These are phyloP conservation scores for Cichorium intybus DNA, from an alignment of 140 eudicot genomes.

Conservation along the genomic window DNA sequence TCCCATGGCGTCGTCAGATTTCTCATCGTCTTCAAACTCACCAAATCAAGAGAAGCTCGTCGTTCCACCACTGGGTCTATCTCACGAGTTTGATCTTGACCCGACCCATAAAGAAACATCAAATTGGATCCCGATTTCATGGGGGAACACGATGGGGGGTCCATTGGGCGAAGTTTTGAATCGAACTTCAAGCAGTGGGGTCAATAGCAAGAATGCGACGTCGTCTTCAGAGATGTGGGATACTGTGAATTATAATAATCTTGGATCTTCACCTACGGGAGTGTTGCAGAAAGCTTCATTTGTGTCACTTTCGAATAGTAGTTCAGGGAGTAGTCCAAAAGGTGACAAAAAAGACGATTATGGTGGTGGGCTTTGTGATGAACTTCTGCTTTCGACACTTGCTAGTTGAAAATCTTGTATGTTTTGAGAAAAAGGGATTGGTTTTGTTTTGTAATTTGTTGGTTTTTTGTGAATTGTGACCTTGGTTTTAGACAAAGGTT, in stretches of 20 bases:
- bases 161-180: conserved; percentile 81
- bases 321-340: conserved; percentile 73
- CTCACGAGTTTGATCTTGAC: conserved; percentile 55
- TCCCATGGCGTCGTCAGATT: conserved; percentile 63
- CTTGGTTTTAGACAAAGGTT: conserved; percentile 28
- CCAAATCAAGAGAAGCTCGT: conserved; percentile 57
- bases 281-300: conserved; percentile 66
- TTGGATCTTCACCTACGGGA: conserved; percentile 82
- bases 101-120: conserved; percentile 38
- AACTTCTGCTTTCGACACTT: conserved; percentile 49
- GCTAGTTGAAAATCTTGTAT: conserved; percentile 37
- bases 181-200: conserved; percentile 32
- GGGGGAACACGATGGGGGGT: conserved; percentile 82
- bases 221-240: conserved; percentile 46
- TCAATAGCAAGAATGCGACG: conserved; percentile 28
- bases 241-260: conserved; percentile 34
- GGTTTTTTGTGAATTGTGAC: conserved; percentile 20
- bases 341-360: conserved; percentile 28
- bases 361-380: conserved; percentile 40
- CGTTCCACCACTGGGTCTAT: conserved; percentile 40
- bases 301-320: conserved; percentile 77
- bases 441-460: conserved; percentile 19
- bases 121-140: conserved; percentile 63
- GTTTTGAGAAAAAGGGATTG: neutral
- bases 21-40: conserved; percentile 60